Evolutionary conservation across 1,284 basidiomycete species (phyloP).

Genomic region (Trichosporon asahii): DNA sequence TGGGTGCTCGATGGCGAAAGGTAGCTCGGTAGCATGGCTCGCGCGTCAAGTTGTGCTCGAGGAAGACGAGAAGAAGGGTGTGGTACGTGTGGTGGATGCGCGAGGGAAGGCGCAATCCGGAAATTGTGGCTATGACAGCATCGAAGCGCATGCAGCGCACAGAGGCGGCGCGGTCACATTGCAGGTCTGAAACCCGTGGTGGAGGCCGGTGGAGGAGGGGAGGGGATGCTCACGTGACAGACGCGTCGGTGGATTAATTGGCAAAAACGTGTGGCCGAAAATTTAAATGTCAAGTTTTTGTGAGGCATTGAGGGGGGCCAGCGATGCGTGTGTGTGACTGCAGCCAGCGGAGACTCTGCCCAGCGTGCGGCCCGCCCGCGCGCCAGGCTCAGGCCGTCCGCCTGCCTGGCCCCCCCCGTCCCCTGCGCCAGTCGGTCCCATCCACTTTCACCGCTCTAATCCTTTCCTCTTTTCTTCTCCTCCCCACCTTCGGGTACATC

Average conservation of each 20-base stretch:
- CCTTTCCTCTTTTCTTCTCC: constrained; percentile 28
- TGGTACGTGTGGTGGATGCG: background rate
- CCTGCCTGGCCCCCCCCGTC: background rate
- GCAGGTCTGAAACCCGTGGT: background rate
- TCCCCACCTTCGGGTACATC: constrained; percentile 32
- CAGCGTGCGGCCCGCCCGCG: constrained; percentile 1
- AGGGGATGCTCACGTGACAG: background rate
- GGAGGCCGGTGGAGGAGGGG: constrained; percentile 1
- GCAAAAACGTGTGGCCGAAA: constrained; percentile 1
- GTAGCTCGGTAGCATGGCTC: background rate
- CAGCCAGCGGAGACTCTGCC: background rate
- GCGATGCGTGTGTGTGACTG: background rate
- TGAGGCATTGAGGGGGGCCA: background rate
- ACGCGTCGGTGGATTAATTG: background rate
- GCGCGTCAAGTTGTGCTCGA: background rate
- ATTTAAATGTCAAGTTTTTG: constrained; percentile 1
- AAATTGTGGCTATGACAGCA: background rate
- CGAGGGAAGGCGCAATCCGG: background rate
- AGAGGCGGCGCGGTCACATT: background rate
- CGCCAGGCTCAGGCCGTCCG: background rate
- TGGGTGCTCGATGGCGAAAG: background rate
- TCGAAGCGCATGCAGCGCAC: background rate
- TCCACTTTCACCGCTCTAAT: background rate
- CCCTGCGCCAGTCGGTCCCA: background rate
- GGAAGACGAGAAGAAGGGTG: background rate